Conservation (phyloP, 2,329 filamentous ascomycete species). For the Aspergillus oerlinghausenensis region DNA sequence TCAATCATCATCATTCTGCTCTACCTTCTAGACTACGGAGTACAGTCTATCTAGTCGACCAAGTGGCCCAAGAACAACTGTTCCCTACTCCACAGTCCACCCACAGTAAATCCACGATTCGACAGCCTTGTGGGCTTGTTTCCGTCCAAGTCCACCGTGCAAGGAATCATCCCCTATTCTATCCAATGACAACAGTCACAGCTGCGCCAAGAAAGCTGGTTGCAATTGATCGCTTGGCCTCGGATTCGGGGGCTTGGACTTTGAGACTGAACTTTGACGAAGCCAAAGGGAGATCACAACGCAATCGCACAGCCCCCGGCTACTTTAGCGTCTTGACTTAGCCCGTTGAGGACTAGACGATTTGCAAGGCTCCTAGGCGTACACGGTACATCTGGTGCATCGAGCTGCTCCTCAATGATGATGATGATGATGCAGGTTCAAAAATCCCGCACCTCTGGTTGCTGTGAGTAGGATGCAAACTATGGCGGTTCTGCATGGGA, state of each 20-base stretch:
- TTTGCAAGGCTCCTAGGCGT: not conserved
- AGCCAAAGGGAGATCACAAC: not conserved
- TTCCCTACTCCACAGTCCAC: slow-evolving; percentile 4
- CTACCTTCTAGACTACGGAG: not conserved
- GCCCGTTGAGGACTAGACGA: not conserved
- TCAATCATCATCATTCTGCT: not conserved
- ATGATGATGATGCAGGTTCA: not conserved
- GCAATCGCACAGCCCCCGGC: not conserved
- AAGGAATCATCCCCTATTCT: not conserved
- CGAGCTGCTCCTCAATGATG: not conserved
- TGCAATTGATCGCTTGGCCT: not conserved
- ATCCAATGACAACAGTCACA: not conserved
- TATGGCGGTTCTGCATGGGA: not conserved
- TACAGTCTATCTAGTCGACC: not conserved
- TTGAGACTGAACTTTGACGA: not conserved
- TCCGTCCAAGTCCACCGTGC: not conserved
- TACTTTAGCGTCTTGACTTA: not conserved
- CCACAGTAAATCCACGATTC: slow-evolving; percentile 2
- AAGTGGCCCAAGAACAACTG: not conserved
- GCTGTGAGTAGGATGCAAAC: not conserved
- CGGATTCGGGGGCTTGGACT: not conserved
- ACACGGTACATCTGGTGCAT: not conserved
- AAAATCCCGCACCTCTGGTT: not conserved
- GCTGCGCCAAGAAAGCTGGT: not conserved
- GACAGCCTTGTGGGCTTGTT: slow-evolving; percentile 13